Base-by-base conservation (phyloP, 352 stramenopile genomes). In the Pythium pyrilobum region DNA sequence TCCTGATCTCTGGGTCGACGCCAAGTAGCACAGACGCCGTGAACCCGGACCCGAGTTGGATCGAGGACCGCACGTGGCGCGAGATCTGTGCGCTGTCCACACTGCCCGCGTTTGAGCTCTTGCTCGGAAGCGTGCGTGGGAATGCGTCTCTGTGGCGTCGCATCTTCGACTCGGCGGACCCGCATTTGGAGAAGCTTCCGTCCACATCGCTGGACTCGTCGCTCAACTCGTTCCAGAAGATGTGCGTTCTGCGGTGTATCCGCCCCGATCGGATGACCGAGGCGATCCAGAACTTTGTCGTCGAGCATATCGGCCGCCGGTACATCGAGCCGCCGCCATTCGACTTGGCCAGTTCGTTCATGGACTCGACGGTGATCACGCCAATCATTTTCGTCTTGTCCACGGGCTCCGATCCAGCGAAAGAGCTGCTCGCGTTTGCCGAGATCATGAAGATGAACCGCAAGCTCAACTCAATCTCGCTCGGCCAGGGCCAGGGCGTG, bases 311-410 rank as follows among this genome's bases (percentile, higher is more conserved):
- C 7, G 86, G 87, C n/a, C 42, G 65, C 3, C 61, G 69, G 2
- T 96, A 94, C 46, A 90, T 90, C 12, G 85, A 97, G 57, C 82
- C 82, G 1, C 89, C 89, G 10, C 72, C 81, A 7, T 92, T 93
- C 15, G 79, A 88, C 25, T 74, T 97, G 45, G 77, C 68, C 10
- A 76, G 89, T 7, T 92, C 92, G 20, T 96, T 93, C 47, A 48
- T 56, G 3, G 88, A 96, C 40, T 81, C 92, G 21, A 92, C 84
- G 3, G 80, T 91, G 18, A 74, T 66, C 4, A 96, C 88, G 8
- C 89, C 89, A 4, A 89, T 94, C 55, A 96, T 97, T 28, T 97
- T 97, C 48, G 87, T 97, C 33, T 69, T 97, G 2, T 96, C 84
- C 3, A 93, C 81, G 0, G 89, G 89, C 10, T 92, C 88, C 0